Conservation (phyloP, 108 stramenopile species). For the Pinguiococcus pyrenoidosus region DNA sequence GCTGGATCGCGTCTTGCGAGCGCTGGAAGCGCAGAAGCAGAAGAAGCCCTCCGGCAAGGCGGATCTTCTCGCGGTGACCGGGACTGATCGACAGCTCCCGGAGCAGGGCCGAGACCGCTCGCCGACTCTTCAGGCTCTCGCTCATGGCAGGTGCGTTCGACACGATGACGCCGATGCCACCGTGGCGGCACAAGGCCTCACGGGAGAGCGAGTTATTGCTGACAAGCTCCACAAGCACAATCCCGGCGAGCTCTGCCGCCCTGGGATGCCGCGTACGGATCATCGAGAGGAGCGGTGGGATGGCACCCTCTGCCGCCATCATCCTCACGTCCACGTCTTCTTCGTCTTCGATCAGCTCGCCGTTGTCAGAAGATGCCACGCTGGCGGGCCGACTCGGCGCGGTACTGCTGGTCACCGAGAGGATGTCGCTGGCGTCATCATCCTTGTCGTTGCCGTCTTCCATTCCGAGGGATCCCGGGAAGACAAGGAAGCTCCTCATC, state of each 20-base stretch:
- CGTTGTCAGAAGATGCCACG: too few species aligned
- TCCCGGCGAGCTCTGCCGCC: not conserved
- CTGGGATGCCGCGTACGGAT: too few species aligned
- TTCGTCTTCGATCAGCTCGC: too few species aligned
- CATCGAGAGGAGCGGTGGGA: too few species aligned
- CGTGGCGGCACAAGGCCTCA: conserved; percentile 5
- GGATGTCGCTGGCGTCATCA: too few species aligned
- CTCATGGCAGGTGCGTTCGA: not conserved
- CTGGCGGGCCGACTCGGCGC: too few species aligned
- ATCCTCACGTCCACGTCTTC: too few species aligned
- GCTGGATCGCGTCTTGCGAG: conserved; percentile 6
- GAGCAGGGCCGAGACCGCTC: conserved; percentile 8
- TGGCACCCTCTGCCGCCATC: too few species aligned
- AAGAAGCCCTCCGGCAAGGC: conserved; percentile 12
- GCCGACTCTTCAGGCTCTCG: not conserved
- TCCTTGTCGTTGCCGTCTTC: too few species aligned
- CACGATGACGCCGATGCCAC: conserved; percentile 6
- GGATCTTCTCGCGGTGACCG: conserved; percentile 1
- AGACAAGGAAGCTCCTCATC: too few species aligned
- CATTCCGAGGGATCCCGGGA: too few species aligned
- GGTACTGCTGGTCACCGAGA: too few species aligned
- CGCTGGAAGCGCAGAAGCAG: conserved; percentile 13
- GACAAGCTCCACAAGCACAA: conserved; percentile 1
- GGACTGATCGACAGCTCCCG: conserved; percentile 13
- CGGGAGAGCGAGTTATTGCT: conserved; percentile 12